phyloP scores from a whole-genome alignment of 139 green algal species.

The Tetradesmus lagerheimii region DNA sequence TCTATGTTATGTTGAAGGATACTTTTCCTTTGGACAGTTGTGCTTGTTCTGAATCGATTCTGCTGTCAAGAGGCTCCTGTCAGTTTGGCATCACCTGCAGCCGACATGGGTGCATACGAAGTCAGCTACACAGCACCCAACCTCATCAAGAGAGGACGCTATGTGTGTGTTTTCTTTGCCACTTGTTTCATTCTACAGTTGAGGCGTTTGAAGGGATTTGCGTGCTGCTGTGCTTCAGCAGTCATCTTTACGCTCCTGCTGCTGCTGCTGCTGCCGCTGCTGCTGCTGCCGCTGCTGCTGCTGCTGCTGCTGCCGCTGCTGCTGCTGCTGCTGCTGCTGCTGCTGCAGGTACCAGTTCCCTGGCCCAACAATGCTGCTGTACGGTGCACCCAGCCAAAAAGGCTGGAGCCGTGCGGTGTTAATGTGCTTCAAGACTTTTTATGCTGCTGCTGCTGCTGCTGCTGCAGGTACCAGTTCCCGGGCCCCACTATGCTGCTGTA shows the following conservation, averaged over 20 bases:
- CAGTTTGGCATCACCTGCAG: no score
- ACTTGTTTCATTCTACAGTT: no score
- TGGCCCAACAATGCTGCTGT: conserved; percentile 11
- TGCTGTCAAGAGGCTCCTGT: no score
- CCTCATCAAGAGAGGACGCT: conserved; percentile 22
- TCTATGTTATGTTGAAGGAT: no score
- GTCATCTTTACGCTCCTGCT: background rate
- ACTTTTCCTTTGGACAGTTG: no score
- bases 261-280: background rate
- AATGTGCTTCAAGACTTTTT: background rate
- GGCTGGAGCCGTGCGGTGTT: no score
- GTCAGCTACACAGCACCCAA: background rate
- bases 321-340: background rate
- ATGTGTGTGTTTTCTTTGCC: no score
- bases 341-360: conserved; percentile 36
- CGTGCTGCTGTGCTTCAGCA: no score
- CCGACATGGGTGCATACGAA: background rate
- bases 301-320: background rate
- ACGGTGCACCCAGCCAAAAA: conserved; percentile 18
- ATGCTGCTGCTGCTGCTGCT: background rate
- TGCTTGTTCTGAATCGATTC: no score
- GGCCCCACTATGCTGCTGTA: conserved; percentile 11
- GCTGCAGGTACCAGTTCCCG: background rate
- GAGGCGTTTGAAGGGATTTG: no score
- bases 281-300: background rate